A percentile compares a stretch with the other conserved stretches of the same genome.
Evolutionary conservation across 2,329 filamentous ascomycete genomes (phyloP).

Genomic region (Phaeophleospora eucalypticola): DNA sequence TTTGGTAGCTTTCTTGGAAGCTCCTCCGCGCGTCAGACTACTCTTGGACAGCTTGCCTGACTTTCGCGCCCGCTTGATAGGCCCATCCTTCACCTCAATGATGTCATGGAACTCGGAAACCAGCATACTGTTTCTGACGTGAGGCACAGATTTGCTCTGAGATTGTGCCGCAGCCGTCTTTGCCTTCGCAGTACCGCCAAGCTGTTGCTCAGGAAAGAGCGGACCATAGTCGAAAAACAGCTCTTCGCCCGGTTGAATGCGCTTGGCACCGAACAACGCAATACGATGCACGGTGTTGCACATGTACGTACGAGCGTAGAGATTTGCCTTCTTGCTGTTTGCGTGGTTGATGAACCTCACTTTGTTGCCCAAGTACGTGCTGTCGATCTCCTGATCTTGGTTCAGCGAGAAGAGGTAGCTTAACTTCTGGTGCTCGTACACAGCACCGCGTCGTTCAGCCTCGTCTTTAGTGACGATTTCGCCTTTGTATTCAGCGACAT

Average conservation of each 20-base stretch:
- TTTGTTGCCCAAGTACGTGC: conserved; percentile 72
- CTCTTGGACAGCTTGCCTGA: not conserved
- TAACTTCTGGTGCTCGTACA: conserved; percentile 57
- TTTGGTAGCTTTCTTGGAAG: not conserved
- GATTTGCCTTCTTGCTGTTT: conserved; percentile 52
- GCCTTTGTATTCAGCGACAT: conserved; percentile 75
- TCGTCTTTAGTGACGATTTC: conserved; percentile 70
- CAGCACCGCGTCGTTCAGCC: conserved; percentile 64
- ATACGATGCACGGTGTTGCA: conserved; percentile 73
- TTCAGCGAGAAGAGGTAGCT: conserved; percentile 60
- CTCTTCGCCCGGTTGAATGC: conserved; percentile 69
- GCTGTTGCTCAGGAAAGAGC: conserved; percentile 25
- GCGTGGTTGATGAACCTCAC: conserved; percentile 82
- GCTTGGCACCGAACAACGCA: conserved; percentile 63
- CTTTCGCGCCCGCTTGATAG: not conserved
- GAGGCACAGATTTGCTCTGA: conserved; percentile 17
- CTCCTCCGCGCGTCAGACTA: not conserved
- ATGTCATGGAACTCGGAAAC: conserved; percentile 21
- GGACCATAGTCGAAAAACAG: conserved; percentile 75
- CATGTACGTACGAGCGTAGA: conserved; percentile 64
- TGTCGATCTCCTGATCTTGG: conserved; percentile 58
- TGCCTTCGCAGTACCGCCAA: conserved; percentile 20
- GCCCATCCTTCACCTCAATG: not conserved
- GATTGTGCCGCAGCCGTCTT: conserved; percentile 9
- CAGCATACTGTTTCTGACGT: conserved; percentile 22